Percentiles rank a stretch among this genome's conserved stretches.
These are phyloP conservation scores for Phytophthora sojae DNA, from an alignment of 352 stramenopile genomes.

Conservation along the genomic window DNA sequence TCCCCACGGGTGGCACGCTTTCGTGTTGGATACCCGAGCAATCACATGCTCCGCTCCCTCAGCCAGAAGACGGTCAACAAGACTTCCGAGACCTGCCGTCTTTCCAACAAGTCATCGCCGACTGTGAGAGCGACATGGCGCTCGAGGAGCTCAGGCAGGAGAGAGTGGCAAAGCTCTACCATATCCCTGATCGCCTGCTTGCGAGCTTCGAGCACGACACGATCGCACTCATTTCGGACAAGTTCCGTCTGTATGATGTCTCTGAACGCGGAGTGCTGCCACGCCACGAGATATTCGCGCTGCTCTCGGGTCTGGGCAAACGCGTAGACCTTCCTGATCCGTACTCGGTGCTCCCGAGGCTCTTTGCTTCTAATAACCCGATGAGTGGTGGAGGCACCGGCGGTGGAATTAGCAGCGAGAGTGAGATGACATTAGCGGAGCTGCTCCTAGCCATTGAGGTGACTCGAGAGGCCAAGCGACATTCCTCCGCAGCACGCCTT, in stretches of 20 bases:
- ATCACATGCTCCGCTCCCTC: background rate
- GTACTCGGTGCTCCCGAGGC: slow-evolving; percentile 40
- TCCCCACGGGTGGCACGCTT: slow-evolving; percentile 9
- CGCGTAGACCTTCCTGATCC: slow-evolving; percentile 51
- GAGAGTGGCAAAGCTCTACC: slow-evolving; percentile 33
- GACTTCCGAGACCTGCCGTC: slow-evolving; percentile 37
- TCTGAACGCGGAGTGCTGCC: slow-evolving; percentile 46
- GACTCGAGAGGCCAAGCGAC: slow-evolving; percentile 21
- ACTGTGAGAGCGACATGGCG: slow-evolving; percentile 35
- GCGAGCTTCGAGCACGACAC: slow-evolving; percentile 41
- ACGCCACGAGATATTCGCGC: slow-evolving; percentile 47
- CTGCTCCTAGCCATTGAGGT: slow-evolving; percentile 38
- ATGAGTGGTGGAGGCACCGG: background rate
- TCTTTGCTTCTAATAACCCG: slow-evolving; percentile 19
- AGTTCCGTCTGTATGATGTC: slow-evolving; percentile 55
- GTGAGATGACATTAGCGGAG: slow-evolving; percentile 33
- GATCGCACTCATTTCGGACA: slow-evolving; percentile 37
- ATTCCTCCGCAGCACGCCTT: slow-evolving; percentile 9
- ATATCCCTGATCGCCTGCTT: slow-evolving; percentile 36
- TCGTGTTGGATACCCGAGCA: slow-evolving; percentile 21
- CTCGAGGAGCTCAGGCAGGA: slow-evolving; percentile 32
- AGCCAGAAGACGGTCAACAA: background rate
- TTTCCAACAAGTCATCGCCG: slow-evolving; percentile 51
- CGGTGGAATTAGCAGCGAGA: background rate
- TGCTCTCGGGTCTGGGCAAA: slow-evolving; percentile 46